A percentile compares a stretch with the other conserved stretches of the same genome.
Conservation (phyloP, 495 filamentous ascomycete species). For the Copromyces sp. region DNA sequence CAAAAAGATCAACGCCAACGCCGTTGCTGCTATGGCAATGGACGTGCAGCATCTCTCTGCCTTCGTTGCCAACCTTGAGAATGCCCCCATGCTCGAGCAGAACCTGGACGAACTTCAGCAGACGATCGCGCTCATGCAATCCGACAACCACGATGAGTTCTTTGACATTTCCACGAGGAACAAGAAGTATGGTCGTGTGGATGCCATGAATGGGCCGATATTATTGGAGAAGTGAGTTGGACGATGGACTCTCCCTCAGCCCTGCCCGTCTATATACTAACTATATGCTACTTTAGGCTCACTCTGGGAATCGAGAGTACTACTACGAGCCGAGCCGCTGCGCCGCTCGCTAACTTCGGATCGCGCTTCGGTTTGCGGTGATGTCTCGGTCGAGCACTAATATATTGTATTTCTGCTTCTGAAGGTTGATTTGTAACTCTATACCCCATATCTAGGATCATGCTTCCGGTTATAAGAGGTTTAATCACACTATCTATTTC, state of each 20-base stretch:
- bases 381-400: conserved; percentile 3
- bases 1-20: conserved; percentile 76
- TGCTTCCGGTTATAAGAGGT: background rate
- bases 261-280: background rate
- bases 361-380: conserved; percentile 63
- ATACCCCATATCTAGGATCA: background rate
- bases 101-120: conserved; percentile 90
- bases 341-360: conserved; percentile 55
- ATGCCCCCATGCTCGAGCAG: conserved; percentile 64
- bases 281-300: conserved; percentile 35
- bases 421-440: background rate
- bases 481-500: background rate
- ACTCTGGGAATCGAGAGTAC: conserved; percentile 46
- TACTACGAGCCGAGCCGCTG: conserved; percentile 41
- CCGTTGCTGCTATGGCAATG: conserved; percentile 64
- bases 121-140: conserved; percentile 74
- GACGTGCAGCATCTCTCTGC: conserved; percentile 74
- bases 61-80: conserved; percentile 76
- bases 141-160: conserved; percentile 86
- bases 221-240: conserved; percentile 73
- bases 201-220: conserved; percentile 73
- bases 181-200: conserved; percentile 88
- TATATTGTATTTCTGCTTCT: background rate
- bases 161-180: conserved; percentile 80
- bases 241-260: background rate